These are phyloP conservation scores for Boletus eberwhitei DNA, from an alignment of 768 basidiomycete genomes.

Conservation along the genomic window DNA sequence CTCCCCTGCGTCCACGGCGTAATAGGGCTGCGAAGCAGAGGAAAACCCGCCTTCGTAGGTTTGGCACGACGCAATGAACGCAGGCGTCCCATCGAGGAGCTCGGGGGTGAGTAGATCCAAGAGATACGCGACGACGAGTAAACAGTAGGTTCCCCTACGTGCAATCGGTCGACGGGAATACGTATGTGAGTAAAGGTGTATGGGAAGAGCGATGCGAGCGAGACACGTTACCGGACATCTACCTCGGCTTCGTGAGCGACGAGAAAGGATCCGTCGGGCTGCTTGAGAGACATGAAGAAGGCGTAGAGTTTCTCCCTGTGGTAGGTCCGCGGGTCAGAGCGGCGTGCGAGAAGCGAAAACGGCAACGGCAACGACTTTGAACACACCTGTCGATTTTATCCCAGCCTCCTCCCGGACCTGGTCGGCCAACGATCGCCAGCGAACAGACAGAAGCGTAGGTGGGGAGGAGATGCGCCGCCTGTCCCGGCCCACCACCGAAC, in stretches of 20 bases:
- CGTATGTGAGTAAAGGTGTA: neutral
- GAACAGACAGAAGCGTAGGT: slow-evolving; percentile 87
- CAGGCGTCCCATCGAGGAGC: slow-evolving; percentile 69
- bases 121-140: slow-evolving; percentile 78
- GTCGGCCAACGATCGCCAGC: slow-evolving; percentile 75
- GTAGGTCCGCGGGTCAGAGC: neutral
- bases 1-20: slow-evolving; percentile 28
- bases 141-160: slow-evolving; percentile 87
- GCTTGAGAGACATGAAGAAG: slow-evolving; percentile 91
- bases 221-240: slow-evolving; percentile 72
- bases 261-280: slow-evolving; percentile 88
- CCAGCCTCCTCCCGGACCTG: slow-evolving; percentile 78
- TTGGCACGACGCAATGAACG: slow-evolving; percentile 86
- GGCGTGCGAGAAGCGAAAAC: neutral
- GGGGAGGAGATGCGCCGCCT: slow-evolving; percentile 81
- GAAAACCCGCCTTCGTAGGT: slow-evolving; percentile 98
- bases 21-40: slow-evolving; percentile 71
- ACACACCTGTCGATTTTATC: slow-evolving; percentile 77
- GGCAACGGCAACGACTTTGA: neutral
- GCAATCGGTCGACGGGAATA: neutral
- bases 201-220: too few species aligned
- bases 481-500: slow-evolving; percentile 89
- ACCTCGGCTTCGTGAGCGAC: slow-evolving; percentile 88
- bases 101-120: slow-evolving; percentile 88
- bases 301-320: slow-evolving; percentile 66